phyloP scores from a whole-genome alignment of 2,329 filamentous ascomycete genomes.

The Dissoconium aciculare region DNA sequence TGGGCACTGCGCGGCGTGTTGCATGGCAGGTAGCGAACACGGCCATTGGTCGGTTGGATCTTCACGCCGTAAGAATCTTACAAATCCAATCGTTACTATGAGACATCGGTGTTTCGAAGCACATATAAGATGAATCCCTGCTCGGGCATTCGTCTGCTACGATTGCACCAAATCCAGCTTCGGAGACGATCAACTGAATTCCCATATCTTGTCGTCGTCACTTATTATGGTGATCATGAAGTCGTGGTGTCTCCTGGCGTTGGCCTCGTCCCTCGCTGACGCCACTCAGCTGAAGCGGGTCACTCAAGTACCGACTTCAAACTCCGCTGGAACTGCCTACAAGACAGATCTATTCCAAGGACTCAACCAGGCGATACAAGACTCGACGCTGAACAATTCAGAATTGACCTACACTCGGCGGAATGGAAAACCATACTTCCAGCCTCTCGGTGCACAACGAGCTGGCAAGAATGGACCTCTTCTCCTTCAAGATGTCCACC shows the following conservation, averaged over 20 bases:
- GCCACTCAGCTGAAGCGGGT: neutral
- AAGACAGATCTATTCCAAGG: slow-evolving; percentile 17
- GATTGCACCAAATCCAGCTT: too few species aligned
- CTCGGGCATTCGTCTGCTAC: too few species aligned
- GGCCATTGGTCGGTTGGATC: too few species aligned
- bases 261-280: neutral
- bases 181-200: neutral
- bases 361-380: slow-evolving; percentile 15
- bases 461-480: slow-evolving; percentile 42
- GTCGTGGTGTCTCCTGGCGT: neutral
- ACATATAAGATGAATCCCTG: too few species aligned
- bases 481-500: slow-evolving; percentile 49
- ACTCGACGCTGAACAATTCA: slow-evolving; percentile 17
- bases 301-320: neutral
- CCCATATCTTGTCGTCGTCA: slow-evolving; percentile 1
- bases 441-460: slow-evolving; percentile 26
- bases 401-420: slow-evolving; percentile 19
- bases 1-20: too few species aligned
- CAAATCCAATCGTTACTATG: too few species aligned
- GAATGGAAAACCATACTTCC: slow-evolving; percentile 18
- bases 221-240: neutral
- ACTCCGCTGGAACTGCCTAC: slow-evolving; percentile 4
- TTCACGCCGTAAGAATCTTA: too few species aligned
- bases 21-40: too few species aligned
- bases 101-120: too few species aligned